Percentiles rank a stretch among this genome's conserved stretches.
phyloP scores from a whole-genome alignment of 2,329 filamentous ascomycete species.

The Botrytis squamosa region DNA sequence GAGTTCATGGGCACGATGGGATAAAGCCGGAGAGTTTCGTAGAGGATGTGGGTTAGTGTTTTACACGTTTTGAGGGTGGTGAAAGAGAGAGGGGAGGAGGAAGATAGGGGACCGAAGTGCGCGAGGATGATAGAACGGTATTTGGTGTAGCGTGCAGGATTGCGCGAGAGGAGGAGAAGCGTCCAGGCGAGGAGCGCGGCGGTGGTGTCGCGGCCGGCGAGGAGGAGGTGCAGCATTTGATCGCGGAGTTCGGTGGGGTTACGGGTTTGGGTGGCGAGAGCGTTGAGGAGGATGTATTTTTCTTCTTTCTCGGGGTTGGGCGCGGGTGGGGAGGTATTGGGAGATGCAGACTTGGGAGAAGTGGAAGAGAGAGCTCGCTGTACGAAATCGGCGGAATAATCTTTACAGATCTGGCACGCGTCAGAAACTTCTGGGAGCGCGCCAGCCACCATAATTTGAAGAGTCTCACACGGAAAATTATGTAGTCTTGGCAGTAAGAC shows the following conservation, averaged over 20 bases:
- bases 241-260: conserved; percentile 42
- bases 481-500: conserved; percentile 39
- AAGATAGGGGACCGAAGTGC: background rate
- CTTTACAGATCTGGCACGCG: conserved; percentile 33
- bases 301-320: conserved; percentile 16
- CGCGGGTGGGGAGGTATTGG: background rate
- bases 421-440: conserved; percentile 35
- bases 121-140: background rate
- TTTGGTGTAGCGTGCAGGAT: background rate
- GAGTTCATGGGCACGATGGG: conserved; percentile 38
- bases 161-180: background rate
- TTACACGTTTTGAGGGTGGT: conserved; percentile 30
- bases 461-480: conserved; percentile 38
- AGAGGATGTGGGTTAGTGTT: conserved; percentile 28
- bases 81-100: background rate
- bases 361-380: conserved; percentile 22
- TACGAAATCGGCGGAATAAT: conserved; percentile 36
- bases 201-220: conserved; percentile 35
- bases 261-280: conserved; percentile 49
- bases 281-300: conserved; percentile 46
- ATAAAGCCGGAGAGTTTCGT: conserved; percentile 38
- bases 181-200: conserved; percentile 32
- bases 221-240: conserved; percentile 40
- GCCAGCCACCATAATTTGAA: conserved; percentile 34
- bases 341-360: background rate